Base-by-base conservation (phyloP, 495 filamentous ascomycete species). In the Oidiodendron maius region DNA sequence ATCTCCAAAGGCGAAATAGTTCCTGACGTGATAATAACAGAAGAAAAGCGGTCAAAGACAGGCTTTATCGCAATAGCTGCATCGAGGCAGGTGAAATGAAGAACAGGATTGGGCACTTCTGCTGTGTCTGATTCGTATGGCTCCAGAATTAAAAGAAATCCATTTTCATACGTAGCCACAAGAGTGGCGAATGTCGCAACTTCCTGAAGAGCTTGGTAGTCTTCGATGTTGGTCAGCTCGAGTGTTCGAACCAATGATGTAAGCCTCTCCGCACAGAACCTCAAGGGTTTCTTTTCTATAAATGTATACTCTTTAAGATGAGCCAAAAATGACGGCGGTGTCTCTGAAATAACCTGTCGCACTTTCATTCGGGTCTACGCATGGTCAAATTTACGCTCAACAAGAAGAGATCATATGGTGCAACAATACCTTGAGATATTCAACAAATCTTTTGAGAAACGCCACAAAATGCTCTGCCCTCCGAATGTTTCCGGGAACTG, bases 161-260 rank as follows among this genome's bases (percentile, higher is more conserved):
- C 94, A 60, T 89, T 95, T 51, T 99, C 94, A 62, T 99, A 99
- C 1, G 94, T 99, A 36, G 93, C 86, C 25, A 93, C 90, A 0
- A 99, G 76, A 2, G 94, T 99, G n/a, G 94, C 94, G 62, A 99
- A 99, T 1, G 91, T 95, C 6, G 94, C 94, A 11, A 99, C 90
- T 71, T 99, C 91, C 72, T 99, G 94, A 0, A 99, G 76, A 4
- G 93, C 86, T 50, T 95, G 89, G 60, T 94, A 97, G 60, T 99
- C 94, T 68, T 97, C 94, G 42, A 99, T 95, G 54, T 95, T 96
- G 16, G 90, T 90, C 42, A 99, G 83, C 60, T 99, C 94, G 20
- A 99, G 78, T 0, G 94, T 97, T 41, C 94, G 79, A 16, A 97
- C 93, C 0, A 99, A 83, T 2, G 91, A 97, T 1, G 91, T 95